Percentiles rank a stretch among this genome's conserved stretches.
phyloP scores from a whole-genome alignment of 352 stramenopile species.

The Pythium guiyangense region DNA sequence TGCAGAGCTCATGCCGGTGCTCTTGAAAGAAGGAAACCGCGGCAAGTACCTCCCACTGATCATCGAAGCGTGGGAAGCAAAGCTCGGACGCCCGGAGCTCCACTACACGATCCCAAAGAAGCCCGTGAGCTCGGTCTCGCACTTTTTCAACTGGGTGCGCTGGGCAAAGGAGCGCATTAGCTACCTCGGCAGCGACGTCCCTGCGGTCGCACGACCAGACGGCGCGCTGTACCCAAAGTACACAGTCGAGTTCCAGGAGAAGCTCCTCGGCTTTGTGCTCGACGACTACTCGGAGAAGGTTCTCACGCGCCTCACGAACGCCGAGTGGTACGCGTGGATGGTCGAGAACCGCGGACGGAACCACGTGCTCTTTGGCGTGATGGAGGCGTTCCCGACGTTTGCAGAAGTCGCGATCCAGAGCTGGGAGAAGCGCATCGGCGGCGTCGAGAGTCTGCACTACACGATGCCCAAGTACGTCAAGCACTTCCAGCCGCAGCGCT shows the following conservation, averaged over 20 bases:
- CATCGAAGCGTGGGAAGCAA: slow-evolving; percentile 60
- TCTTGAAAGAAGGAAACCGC: slow-evolving; percentile 37
- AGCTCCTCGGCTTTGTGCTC: slow-evolving; percentile 51
- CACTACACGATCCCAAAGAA: slow-evolving; percentile 70
- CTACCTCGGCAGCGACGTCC: slow-evolving; percentile 48
- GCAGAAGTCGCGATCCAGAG: slow-evolving; percentile 58
- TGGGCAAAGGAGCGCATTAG: slow-evolving; percentile 79
- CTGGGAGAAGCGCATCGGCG: slow-evolving; percentile 54
- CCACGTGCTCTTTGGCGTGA: slow-evolving; percentile 59
- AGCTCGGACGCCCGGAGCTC: slow-evolving; percentile 41
- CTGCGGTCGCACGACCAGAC: slow-evolving; percentile 32
- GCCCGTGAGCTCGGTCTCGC: slow-evolving; percentile 48
- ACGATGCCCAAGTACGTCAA: slow-evolving; percentile 57
- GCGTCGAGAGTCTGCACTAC: slow-evolving; percentile 34
- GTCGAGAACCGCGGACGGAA: slow-evolving; percentile 50
- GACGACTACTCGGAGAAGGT: slow-evolving; percentile 59
- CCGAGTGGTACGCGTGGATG: slow-evolving; percentile 76
- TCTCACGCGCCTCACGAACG: slow-evolving; percentile 51
- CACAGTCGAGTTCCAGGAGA: slow-evolving; percentile 58
- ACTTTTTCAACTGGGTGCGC: slow-evolving; percentile 74
- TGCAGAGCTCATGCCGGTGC: slow-evolving; percentile 26
- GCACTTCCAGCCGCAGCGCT: slow-evolving; percentile 91
- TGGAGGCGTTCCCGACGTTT: slow-evolving; percentile 55
- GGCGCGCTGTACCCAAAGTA: slow-evolving; percentile 63
- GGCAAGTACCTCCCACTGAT: slow-evolving; percentile 55